Conservation (phyloP, 257 asterid species). For the Orobanche coerulescens region DNA sequence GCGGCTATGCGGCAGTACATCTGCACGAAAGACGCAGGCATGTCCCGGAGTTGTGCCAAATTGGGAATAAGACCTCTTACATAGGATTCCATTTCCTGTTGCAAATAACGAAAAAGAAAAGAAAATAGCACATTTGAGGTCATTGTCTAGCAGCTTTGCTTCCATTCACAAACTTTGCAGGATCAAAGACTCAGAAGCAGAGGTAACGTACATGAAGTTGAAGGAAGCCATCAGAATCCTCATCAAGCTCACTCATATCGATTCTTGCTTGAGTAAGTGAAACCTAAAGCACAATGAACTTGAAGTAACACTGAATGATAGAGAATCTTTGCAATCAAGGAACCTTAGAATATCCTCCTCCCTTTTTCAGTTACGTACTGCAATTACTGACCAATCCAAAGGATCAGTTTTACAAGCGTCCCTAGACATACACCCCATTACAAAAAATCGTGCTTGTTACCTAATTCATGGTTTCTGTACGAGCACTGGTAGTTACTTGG, state of each 20-base stretch:
- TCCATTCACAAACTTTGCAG: neutral
- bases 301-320: constrained; percentile 3
- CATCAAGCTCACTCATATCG: constrained; percentile 99
- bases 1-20: constrained; percentile 99
- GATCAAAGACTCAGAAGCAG: constrained; percentile 22
- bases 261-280: constrained; percentile 98
- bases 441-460: neutral
- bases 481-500: neutral
- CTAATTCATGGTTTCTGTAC: neutral
- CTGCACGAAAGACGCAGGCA: constrained; percentile 90
- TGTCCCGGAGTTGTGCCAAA: constrained; percentile 86
- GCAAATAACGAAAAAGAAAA: neutral
- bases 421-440: neutral
- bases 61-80: constrained; percentile 96
- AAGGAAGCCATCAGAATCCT: constrained; percentile 98
- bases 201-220: constrained; percentile 74
- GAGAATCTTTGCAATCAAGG: constrained; percentile 6
- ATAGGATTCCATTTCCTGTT: constrained; percentile 93
- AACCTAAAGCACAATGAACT: constrained; percentile 50
- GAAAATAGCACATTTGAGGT: constrained; percentile 15
- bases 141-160: constrained; percentile 1
- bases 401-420: neutral
- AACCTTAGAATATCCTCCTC: neutral
- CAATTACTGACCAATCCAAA: neutral
- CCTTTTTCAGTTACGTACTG: neutral